Conservation (phyloP, 495 filamentous ascomycete species). For the Chaetomium tenue region DNA sequence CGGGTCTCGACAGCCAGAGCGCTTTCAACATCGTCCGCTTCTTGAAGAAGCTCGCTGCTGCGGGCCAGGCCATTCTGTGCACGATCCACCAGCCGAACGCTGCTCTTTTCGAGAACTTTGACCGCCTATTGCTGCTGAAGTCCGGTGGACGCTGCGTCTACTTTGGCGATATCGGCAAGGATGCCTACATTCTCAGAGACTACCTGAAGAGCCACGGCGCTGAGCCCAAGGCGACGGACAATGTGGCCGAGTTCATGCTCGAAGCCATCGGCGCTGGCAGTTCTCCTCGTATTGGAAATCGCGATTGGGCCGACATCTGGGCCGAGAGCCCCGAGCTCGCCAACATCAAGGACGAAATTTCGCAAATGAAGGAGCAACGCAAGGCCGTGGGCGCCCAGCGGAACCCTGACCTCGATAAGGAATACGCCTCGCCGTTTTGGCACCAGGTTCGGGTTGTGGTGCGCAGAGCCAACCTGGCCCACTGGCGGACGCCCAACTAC, state of each 20-base stretch:
- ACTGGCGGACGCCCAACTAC: slow-evolving; percentile 75
- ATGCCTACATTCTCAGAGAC: slow-evolving; percentile 47
- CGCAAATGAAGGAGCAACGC: slow-evolving; percentile 61
- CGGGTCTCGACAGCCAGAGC: slow-evolving; percentile 78
- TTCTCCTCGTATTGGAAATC: slow-evolving; percentile 65
- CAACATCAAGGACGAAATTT: slow-evolving; percentile 63
- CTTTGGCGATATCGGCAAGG: slow-evolving; percentile 59
- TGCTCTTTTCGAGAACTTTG: slow-evolving; percentile 78
- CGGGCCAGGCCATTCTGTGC: slow-evolving; percentile 84
- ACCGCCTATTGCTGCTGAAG: slow-evolving; percentile 66
- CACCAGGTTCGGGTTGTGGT: slow-evolving; percentile 69
- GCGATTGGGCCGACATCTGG: slow-evolving; percentile 83
- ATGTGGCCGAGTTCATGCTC: slow-evolving; percentile 85
- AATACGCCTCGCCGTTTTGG: slow-evolving; percentile 71
- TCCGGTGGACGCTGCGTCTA: slow-evolving; percentile 71
- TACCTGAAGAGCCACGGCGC: slow-evolving; percentile 57
- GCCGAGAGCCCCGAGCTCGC: slow-evolving; percentile 66
- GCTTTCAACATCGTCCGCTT: slow-evolving; percentile 90
- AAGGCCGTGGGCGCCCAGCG: slow-evolving; percentile 46
- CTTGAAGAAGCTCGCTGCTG: slow-evolving; percentile 75
- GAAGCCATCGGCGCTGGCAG: slow-evolving; percentile 81
- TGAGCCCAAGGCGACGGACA: slow-evolving; percentile 55
- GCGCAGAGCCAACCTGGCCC: slow-evolving; percentile 61
- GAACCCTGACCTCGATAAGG: slow-evolving; percentile 52
- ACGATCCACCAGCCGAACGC: slow-evolving; percentile 92